Percentiles rank a stretch among this genome's conserved stretches.
phyloP scores from a whole-genome alignment of 805 yeast species.

The Tetrapisispora fleetii region DNA sequence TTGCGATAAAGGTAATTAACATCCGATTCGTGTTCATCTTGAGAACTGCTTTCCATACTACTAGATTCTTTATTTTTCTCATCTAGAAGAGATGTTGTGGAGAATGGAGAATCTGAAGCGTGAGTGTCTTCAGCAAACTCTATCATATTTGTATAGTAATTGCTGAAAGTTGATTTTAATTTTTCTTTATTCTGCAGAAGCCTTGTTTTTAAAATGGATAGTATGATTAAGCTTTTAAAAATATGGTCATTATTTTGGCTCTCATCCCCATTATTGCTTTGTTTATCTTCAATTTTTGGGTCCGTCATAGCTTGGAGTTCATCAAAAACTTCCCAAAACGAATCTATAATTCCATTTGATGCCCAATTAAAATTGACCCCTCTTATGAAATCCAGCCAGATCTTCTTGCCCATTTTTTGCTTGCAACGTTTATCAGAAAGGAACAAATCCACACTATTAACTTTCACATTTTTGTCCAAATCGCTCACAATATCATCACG shows the following conservation, averaged over 20 bases:
- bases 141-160: constrained; percentile 5
- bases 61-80: neutral
- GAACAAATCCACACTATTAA: neutral
- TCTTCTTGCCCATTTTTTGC: constrained; percentile 5
- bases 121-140: constrained; percentile 4
- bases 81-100: neutral
- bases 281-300: neutral
- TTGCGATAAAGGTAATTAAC: neutral
- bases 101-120: neutral
- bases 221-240: constrained; percentile 17
- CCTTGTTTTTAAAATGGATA: constrained; percentile 17
- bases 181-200: constrained; percentile 12
- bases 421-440: constrained; percentile 5
- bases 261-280: neutral
- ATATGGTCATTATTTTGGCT: neutral
- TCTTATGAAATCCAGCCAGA: constrained; percentile 7
- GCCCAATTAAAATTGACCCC: constrained; percentile 17
- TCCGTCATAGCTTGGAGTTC: neutral
- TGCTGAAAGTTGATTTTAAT: constrained; percentile 6
- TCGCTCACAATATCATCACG: neutral
- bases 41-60: neutral
- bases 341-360: constrained; percentile 6
- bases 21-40: neutral
- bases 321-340: constrained; percentile 12
- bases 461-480: neutral